Conservation (phyloP, 441 rosid genomes). For the Rhodomyrtus psidioides region DNA sequence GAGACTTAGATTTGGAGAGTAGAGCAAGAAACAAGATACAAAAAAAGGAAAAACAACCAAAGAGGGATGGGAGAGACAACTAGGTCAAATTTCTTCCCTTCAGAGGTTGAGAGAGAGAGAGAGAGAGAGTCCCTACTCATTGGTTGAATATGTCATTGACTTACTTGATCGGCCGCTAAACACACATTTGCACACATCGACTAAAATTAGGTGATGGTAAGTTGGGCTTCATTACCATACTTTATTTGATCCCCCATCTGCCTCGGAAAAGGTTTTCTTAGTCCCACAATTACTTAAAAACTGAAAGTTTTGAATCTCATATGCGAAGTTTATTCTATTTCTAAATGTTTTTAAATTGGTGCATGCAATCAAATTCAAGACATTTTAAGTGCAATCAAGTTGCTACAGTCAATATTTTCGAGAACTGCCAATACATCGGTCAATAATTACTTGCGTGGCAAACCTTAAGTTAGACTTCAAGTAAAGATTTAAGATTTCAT, state of each 20-base stretch:
- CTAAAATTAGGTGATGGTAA: neutral
- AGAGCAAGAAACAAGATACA: no score
- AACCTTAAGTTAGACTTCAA: neutral
- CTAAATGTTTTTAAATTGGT: neutral
- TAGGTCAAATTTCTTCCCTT: no score
- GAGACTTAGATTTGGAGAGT: no score
- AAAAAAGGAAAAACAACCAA: no score
- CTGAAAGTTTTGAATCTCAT: neutral
- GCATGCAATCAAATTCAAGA: neutral
- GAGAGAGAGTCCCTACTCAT: no score
- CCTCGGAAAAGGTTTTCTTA: neutral
- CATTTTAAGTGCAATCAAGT: neutral
- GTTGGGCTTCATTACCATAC: neutral
- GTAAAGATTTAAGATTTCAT: neutral
- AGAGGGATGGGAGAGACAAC: no score
- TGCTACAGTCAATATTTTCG: neutral
- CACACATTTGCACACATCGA: neutral
- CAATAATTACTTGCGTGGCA: neutral
- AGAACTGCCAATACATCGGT: neutral
- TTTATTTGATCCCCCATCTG: neutral
- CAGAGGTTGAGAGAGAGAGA: no score
- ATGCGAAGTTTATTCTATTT: neutral
- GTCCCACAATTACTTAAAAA: neutral
- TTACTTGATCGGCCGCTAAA: neutral
- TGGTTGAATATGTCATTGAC: no score